Percentiles rank a stretch among this genome's conserved stretches.
Conservation (phyloP, 768 basidiomycete genomes). For the Boletus reticulatus region DNA sequence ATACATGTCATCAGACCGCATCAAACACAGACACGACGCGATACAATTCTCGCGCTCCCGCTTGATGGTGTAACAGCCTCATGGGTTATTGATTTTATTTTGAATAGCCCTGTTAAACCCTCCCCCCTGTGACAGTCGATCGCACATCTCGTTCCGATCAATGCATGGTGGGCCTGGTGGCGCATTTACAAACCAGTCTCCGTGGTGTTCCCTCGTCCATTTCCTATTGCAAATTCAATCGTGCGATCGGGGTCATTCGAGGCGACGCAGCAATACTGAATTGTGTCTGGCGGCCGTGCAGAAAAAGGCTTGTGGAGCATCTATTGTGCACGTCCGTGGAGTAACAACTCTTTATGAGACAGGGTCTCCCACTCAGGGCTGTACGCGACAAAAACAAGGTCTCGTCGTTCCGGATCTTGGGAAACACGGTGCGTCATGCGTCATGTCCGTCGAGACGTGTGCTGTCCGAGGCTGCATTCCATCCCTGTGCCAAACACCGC, state of each 20-base stretch:
- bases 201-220: conserved; percentile 25
- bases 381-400: neutral
- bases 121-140: conserved; percentile 15
- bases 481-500: conserved; percentile 12
- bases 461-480: conserved; percentile 3
- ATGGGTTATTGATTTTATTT: conserved; percentile 11
- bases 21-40: conserved; percentile 10
- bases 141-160: conserved; percentile 27
- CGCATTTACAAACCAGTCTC: conserved; percentile 15
- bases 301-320: conserved; percentile 19
- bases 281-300: conserved; percentile 9
- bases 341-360: conserved; percentile 4
- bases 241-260: conserved; percentile 13
- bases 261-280: conserved; percentile 16
- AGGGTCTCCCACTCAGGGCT: conserved; percentile 19
- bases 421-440: conserved; percentile 15
- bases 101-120: neutral
- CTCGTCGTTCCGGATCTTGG: neutral
- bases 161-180: conserved; percentile 21
- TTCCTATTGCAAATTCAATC: conserved; percentile 23
- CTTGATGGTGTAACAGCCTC: conserved; percentile 19
- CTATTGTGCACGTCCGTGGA: conserved; percentile 22
- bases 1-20: conserved; percentile 17
- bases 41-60: conserved; percentile 8
- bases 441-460: conserved; percentile 20